phyloP scores from a whole-genome alignment of 257 asterid species.

The Solanum bukasovii region DNA sequence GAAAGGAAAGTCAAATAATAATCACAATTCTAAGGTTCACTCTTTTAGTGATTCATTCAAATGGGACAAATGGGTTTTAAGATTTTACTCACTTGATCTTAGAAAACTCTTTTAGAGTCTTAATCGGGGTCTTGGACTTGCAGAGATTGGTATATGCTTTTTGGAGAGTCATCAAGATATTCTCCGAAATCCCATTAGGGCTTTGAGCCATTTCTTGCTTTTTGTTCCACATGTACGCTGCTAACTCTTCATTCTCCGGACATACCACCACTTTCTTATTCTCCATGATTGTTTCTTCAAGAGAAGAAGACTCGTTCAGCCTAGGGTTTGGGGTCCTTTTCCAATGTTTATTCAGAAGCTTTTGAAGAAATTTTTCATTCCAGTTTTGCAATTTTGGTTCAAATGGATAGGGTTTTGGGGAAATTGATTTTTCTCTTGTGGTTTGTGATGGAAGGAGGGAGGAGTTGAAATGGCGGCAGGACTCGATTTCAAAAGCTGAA shows the following conservation, averaged over 20 bases:
- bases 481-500: not conserved
- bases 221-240: constrained; percentile 51
- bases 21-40: not conserved
- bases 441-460: not conserved
- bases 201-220: constrained; percentile 59
- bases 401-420: not conserved
- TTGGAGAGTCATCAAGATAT: constrained; percentile 47
- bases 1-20: not conserved
- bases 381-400: not conserved
- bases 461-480: constrained; percentile 6
- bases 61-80: not conserved
- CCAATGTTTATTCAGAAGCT: not conserved
- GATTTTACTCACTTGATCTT: constrained; percentile 58
- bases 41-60: not conserved
- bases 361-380: not conserved
- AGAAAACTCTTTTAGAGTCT: constrained; percentile 56
- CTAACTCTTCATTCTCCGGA: constrained; percentile 59
- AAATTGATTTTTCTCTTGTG: not conserved
- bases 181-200: constrained; percentile 71
- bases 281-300: constrained; percentile 26
- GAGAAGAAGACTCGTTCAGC: not conserved
- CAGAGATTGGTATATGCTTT: constrained; percentile 72
- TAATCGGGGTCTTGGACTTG: constrained; percentile 43
- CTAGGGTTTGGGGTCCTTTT: not conserved
- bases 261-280: constrained; percentile 30